These are phyloP conservation scores for Zarea fungicola DNA, from an alignment of 2,329 filamentous ascomycete species.

Conservation along the genomic window DNA sequence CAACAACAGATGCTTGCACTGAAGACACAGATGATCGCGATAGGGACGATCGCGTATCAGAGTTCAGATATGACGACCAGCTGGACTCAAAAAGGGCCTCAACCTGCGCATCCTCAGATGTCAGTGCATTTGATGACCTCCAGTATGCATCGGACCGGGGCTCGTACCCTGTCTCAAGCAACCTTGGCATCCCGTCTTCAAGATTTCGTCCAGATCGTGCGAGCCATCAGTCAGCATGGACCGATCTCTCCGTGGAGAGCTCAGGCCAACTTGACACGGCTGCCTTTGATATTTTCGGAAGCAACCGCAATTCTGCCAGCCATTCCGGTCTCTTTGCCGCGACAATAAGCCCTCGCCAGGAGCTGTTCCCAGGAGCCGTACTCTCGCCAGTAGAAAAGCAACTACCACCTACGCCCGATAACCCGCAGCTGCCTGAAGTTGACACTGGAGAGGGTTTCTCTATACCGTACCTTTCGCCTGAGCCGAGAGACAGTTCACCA, in stretches of 20 bases:
- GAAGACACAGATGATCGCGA: slow-evolving; percentile 31
- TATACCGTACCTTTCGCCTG: slow-evolving; percentile 40
- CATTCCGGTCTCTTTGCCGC: background rate
- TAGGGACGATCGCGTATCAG: slow-evolving; percentile 23
- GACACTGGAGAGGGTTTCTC: slow-evolving; percentile 48
- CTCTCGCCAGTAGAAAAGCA: slow-evolving; percentile 20
- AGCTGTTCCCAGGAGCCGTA: background rate
- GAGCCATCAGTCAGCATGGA: slow-evolving; percentile 56
- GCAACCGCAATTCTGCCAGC: background rate
- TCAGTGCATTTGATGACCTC: slow-evolving; percentile 24
- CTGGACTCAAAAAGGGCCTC: slow-evolving; percentile 32
- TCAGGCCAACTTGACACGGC: slow-evolving; percentile 28
- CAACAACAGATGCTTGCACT: slow-evolving; percentile 30
- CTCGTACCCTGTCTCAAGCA: slow-evolving; percentile 32
- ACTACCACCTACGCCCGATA: slow-evolving; percentile 19
- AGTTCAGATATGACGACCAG: slow-evolving; percentile 25
- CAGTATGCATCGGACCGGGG: slow-evolving; percentile 23
- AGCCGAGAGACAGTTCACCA: slow-evolving; percentile 24
- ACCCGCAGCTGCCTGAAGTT: slow-evolving; percentile 43
- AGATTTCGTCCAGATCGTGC: slow-evolving; percentile 39
- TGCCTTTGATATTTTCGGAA: slow-evolving; percentile 6
- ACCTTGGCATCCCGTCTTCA: slow-evolving; percentile 42
- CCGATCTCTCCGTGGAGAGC: slow-evolving; percentile 54
- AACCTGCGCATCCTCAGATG: slow-evolving; percentile 36
- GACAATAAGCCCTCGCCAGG: slow-evolving; percentile 2